A percentile compares a stretch with the other conserved stretches of the same genome.
These are phyloP conservation scores for Aspergillus aculeatinus DNA, from an alignment of 2,329 filamentous ascomycete species.

Conservation along the genomic window DNA sequence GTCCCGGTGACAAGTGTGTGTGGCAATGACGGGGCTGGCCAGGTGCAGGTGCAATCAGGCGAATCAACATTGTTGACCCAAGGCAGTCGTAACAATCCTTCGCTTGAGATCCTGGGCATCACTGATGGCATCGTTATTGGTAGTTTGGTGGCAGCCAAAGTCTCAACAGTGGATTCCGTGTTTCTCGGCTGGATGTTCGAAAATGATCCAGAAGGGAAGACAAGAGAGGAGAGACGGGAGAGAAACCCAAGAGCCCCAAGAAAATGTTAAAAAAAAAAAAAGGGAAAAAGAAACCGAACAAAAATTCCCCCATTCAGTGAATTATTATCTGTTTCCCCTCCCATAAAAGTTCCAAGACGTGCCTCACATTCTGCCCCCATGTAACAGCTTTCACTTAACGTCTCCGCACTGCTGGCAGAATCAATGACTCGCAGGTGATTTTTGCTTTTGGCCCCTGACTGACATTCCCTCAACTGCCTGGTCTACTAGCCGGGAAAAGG, in stretches of 20 bases:
- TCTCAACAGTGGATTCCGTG: slow-evolving; percentile 11
- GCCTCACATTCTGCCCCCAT: slow-evolving; percentile 13
- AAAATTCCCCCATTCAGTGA: neutral
- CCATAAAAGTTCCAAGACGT: neutral
- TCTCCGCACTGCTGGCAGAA: neutral
- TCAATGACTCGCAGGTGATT: slow-evolving; percentile 12
- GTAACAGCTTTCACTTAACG: slow-evolving; percentile 1
- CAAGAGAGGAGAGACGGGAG: slow-evolving; percentile 3
- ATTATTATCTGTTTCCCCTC: neutral
- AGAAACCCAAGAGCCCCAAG: neutral
- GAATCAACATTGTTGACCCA: neutral
- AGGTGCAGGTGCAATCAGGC: neutral
- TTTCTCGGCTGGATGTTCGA: slow-evolving; percentile 13
- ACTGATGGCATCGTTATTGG: slow-evolving; percentile 2
- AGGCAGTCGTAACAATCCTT: slow-evolving; percentile 6
- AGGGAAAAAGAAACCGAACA: neutral
- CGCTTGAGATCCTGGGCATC: slow-evolving; percentile 14
- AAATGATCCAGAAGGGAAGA: slow-evolving; percentile 3
- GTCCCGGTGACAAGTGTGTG: slow-evolving; percentile 1
- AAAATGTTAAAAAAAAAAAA: no score
- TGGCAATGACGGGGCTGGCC: neutral
- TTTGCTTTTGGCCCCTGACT: slow-evolving; percentile 9
- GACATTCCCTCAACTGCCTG: neutral
- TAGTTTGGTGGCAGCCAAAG: neutral
- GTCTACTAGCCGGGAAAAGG: neutral